Percentiles rank a stretch among this genome's conserved stretches.
These are phyloP conservation scores for Talaromyces sp. DNA, from an alignment of 2,329 filamentous ascomycete species.

Conservation along the genomic window DNA sequence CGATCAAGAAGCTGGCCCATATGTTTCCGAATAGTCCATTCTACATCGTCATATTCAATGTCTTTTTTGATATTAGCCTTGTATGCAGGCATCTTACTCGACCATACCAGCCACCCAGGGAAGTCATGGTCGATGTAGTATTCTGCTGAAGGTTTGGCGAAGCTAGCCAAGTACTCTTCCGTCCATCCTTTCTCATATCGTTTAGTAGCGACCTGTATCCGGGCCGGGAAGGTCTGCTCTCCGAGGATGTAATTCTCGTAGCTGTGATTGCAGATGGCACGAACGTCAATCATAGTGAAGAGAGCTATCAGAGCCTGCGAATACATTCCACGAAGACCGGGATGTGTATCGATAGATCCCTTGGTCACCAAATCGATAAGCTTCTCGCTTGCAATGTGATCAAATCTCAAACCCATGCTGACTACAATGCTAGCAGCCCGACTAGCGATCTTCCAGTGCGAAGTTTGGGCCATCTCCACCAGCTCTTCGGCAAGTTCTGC, in stretches of 20 bases:
- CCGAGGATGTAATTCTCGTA: constrained; percentile 84
- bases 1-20: constrained; percentile 78
- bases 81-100: constrained; percentile 77
- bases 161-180: constrained; percentile 69
- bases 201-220: constrained; percentile 68
- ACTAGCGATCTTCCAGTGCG: constrained; percentile 95
- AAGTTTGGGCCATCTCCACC: constrained; percentile 68
- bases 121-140: constrained; percentile 91
- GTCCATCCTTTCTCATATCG: constrained; percentile 78
- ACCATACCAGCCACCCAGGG: constrained; percentile 96
- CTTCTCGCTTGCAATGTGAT: constrained; percentile 74
- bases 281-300: constrained; percentile 82
- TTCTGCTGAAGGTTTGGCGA: constrained; percentile 72
- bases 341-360: constrained; percentile 87
- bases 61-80: constrained; percentile 63
- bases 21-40: constrained; percentile 68
- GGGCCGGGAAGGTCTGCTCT: constrained; percentile 72
- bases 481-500: constrained; percentile 74
- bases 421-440: constrained; percentile 86
- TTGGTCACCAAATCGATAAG: constrained; percentile 79
- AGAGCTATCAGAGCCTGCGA: constrained; percentile 72
- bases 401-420: constrained; percentile 87
- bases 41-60: constrained; percentile 76
- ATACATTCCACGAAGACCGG: constrained; percentile 76
- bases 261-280: constrained; percentile 79